Evolutionary conservation across 2,329 filamentous ascomycete species (phyloP), one percentile per base, ranked within the genome.

Genomic region (Rhynchosporium secalis): DNA sequence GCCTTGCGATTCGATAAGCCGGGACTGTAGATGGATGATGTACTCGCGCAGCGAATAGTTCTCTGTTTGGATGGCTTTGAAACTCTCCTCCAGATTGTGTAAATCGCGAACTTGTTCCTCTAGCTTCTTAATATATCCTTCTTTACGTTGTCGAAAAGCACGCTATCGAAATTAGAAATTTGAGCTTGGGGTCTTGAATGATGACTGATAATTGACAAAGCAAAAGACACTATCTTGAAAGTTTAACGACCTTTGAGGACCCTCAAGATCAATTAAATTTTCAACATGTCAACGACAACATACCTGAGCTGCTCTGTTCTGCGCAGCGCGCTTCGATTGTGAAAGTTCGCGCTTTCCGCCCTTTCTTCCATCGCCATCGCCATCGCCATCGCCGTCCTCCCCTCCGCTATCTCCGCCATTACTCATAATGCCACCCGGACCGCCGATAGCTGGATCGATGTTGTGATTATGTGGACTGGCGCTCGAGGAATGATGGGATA

Each of bases 241-340:
- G 63, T 67, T 71, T 66, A 63, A 62, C 67, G 64, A 71, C 64
- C 60, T 52, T 62, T 47, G n/a, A 33, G 46, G 43, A 48, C 56
- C 61, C 59, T 61, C 61, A 46, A 7, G 43, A 20, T 20, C 43
- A 46, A 46, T 20, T 9, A 56, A 48, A 12, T 36, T 26, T 2
- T 36, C 6, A 36, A 10, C 33, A 52, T 20, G 60, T 38, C 45
- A 29, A 60, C 56, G n/a, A 49, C 45, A 20, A 72, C 87, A 73
- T 83, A 97, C 95, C 87, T 99, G 95, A 59, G 95, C 95, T 70
- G 94, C 95, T 75, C 95, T 84, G 74, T 99, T 99, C 75, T 99
- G 95, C 9, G 95, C 95, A 33, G 95, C 95, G 69, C 95, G 89
- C 80, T 98, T 99, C 43, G 92, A 96, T 49, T 93, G 95, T 31